Evolutionary conservation across 345 rosid species (phyloP), one percentile per base, ranked within the genome.

Genomic region (Nasturtium officinale): DNA sequence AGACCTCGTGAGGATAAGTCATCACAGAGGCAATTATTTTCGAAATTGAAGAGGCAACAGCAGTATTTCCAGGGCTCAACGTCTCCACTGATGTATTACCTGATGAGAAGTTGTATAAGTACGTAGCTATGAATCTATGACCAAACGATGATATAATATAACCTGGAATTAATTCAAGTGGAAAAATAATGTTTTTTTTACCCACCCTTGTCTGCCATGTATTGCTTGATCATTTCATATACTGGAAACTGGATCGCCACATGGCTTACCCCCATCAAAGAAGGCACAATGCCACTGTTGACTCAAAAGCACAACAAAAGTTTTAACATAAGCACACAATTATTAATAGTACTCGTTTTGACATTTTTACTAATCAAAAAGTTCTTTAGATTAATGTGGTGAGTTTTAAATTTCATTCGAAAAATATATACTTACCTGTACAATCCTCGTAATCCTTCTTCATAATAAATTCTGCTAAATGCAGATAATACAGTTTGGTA

Each of bases 221-320:
- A 88, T 37, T 37, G 77, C 78, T 91, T 95, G 15, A 91, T 88
- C 83, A 84, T 84, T 79, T 95, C 99, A 35, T 91, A 91, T 18
- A 89, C 96, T 12, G 99, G 96, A 84, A 95, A 91, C 79, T 94
- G 98, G 71, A 94, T 91, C 0, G 97, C 98, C 53, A 91, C 98
- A 62, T 94, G 98, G 79, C 90, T 91, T 75, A 90, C 73, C 43
- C 99, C 99, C 2, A 89, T 93, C 75, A 95, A 83, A 13, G 97
- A 95, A 56, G 99, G 99, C 52, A 95, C 73, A 63, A 95, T 64
- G 13, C 99, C 99, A 80, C 99, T 95, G 97, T 76, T 82, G 6
- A 38, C 11, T 67, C 77, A 80, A 69, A 45, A 32, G 2, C 38
- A 37, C 1, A 38, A 16, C 32, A 25, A 38, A 18, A 28, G 3